phyloP scores from a whole-genome alignment of 257 asterid genomes.

The Ligustrum vulgare region DNA sequence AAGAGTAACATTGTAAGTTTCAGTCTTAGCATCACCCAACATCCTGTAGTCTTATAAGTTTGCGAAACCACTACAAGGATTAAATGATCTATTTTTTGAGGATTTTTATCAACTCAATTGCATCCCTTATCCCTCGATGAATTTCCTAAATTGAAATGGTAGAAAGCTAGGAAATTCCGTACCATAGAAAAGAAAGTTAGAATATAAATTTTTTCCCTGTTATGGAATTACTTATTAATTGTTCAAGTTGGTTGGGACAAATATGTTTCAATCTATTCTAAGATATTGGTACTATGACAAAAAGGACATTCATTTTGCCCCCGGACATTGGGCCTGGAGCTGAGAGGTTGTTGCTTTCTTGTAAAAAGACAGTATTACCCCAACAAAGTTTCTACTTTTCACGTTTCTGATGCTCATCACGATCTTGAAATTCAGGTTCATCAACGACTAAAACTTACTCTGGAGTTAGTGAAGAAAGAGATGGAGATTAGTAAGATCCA shows the following conservation, averaged over 20 bases:
- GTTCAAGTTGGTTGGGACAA: slow-evolving; percentile 4
- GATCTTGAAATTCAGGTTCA: slow-evolving; percentile 55
- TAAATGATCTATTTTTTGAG: not conserved
- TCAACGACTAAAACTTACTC: slow-evolving; percentile 78
- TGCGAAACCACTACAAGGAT: not conserved
- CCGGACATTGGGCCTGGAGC: not conserved
- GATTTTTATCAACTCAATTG: not conserved
- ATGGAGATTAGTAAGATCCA: slow-evolving; percentile 98
- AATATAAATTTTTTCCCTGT: slow-evolving; percentile 1
- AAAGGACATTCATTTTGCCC: not conserved
- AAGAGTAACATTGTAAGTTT: slow-evolving; percentile 1
- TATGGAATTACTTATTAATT: not conserved
- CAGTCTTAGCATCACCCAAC: not conserved
- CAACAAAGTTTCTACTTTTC: slow-evolving; percentile 8
- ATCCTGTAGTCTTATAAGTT: not conserved
- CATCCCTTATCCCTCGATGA: slow-evolving; percentile 15
- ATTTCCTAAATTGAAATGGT: slow-evolving; percentile 11
- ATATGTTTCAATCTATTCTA: not conserved
- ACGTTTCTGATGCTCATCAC: slow-evolving; percentile 14
- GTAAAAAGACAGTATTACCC: not conserved
- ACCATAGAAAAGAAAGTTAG: slow-evolving; percentile 2
- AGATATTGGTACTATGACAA: not conserved
- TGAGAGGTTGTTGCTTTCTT: not conserved
- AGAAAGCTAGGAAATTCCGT: not conserved
- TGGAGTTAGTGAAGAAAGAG: slow-evolving; percentile 96